Percentiles rank a stretch among this genome's conserved stretches.
Evolutionary conservation across 768 basidiomycete genomes (phyloP).

Genomic region (Boletellus ananiceps): DNA sequence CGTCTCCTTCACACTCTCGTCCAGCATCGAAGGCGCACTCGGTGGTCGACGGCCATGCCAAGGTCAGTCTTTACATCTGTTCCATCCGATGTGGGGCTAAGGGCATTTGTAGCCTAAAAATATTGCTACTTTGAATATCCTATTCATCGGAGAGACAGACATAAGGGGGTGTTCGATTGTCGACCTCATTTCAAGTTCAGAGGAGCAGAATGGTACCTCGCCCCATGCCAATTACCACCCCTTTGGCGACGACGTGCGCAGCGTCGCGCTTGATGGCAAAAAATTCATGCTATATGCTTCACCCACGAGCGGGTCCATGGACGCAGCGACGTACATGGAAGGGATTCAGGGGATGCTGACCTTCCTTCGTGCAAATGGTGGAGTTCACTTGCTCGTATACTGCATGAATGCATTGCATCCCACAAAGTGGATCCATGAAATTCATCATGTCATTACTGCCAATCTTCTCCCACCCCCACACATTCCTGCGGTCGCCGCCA

Average conservation of each 20-base stretch:
- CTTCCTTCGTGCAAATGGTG: constrained; percentile 15
- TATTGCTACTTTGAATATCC: constrained; percentile 10
- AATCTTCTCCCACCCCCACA: neutral
- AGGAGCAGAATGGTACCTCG: neutral
- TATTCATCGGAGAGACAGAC: constrained; percentile 22
- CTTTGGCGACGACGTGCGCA: constrained; percentile 4
- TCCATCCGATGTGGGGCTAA: constrained; percentile 4
- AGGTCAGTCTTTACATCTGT: constrained; percentile 9
- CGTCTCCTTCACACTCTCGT: constrained; percentile 10
- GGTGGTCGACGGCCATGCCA: neutral
- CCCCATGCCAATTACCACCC: neutral
- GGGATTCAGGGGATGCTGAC: constrained; percentile 4
- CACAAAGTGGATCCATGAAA: constrained; percentile 10
- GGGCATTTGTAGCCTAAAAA: constrained; percentile 4
- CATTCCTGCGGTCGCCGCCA: constrained; percentile 17
- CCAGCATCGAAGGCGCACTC: constrained; percentile 12
- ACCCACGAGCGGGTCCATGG: constrained; percentile 1
- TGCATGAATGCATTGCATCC: constrained; percentile 16
- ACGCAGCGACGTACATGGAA: constrained; percentile 1
- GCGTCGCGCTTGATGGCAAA: constrained; percentile 14
- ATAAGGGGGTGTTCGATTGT: constrained; percentile 16
- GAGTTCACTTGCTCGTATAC: constrained; percentile 17
- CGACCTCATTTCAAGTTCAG: constrained; percentile 15
- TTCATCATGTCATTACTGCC: constrained; percentile 7
- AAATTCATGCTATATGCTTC: constrained; percentile 8